These are phyloP conservation scores for Oryza rufipogon DNA, from an alignment of 176 grass and related monocot species.

Conservation along the genomic window DNA sequence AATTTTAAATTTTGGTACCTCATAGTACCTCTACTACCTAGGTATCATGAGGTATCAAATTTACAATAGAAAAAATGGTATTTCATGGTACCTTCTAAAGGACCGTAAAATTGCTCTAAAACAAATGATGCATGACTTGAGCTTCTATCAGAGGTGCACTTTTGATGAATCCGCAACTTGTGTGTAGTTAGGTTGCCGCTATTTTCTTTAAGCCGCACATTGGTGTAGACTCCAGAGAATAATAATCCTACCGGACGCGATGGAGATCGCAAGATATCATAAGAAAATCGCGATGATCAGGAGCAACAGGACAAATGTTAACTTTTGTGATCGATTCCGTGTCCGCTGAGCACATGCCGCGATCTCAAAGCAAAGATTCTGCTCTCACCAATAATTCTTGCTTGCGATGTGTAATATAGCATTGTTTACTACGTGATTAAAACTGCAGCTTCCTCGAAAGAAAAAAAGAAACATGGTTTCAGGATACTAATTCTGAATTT, in stretches of 20 bases:
- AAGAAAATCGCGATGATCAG: conserved; percentile 34
- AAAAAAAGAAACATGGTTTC: not conserved
- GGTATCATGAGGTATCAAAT: no score
- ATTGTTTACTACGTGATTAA: not conserved
- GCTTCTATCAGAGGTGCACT: not conserved
- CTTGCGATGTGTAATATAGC: not conserved
- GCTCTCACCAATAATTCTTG: not conserved
- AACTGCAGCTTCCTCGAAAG: not conserved
- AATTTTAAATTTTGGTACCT: no score
- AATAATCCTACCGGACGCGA: conserved; percentile 16
- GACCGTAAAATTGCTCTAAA: no score
- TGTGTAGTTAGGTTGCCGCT: not conserved
- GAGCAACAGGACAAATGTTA: conserved; percentile 38
- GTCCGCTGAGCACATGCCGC: conserved; percentile 34
- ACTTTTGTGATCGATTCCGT: conserved; percentile 32
- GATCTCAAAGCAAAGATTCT: conserved; percentile 23
- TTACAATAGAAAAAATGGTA: no score
- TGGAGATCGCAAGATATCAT: conserved; percentile 39
- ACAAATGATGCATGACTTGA: not conserved
- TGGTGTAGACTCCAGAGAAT: not conserved
- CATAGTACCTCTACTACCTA: no score
- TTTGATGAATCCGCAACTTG: not conserved
- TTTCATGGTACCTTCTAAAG: no score
- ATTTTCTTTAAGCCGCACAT: not conserved
- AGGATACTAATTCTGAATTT: not conserved